A percentile compares a stretch with the other conserved stretches of the same genome.
Conservation (phyloP, 148 eudicot genomes). For the Amaranthus palmeri region DNA sequence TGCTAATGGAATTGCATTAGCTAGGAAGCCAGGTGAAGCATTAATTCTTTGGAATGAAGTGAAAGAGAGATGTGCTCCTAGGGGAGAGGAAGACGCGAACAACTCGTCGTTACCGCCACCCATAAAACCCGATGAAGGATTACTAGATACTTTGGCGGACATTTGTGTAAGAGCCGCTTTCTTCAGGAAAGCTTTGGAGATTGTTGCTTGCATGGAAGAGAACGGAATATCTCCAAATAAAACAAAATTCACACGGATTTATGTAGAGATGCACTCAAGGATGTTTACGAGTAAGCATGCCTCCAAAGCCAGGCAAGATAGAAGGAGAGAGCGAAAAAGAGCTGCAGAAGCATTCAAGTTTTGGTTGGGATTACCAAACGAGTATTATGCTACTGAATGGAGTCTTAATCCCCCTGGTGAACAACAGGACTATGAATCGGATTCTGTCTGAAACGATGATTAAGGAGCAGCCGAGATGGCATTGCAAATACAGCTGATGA, state of each 20-base stretch:
- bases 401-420: slow-evolving; percentile 37
- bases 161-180: slow-evolving; percentile 93
- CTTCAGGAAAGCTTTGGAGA: slow-evolving; percentile 90
- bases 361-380: slow-evolving; percentile 92
- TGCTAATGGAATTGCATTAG: slow-evolving; percentile 81
- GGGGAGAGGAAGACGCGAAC: slow-evolving; percentile 27
- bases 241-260: slow-evolving; percentile 77
- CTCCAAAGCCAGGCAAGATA: slow-evolving; percentile 80
- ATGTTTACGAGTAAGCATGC: slow-evolving; percentile 99
- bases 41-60: slow-evolving; percentile 86
- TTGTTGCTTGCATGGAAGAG: slow-evolving; percentile 96
- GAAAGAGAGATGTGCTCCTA: slow-evolving; percentile 63
- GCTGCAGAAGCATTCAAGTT: slow-evolving; percentile 98
- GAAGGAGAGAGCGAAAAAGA: slow-evolving; percentile 75
- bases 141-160: slow-evolving; percentile 82
- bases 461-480: not conserved
- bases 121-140: slow-evolving; percentile 70
- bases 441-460: slow-evolving; percentile 11
- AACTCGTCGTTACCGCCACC: slow-evolving; percentile 36
- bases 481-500: slow-evolving; percentile 1
- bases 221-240: slow-evolving; percentile 82
- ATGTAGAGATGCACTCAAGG: slow-evolving; percentile 97
- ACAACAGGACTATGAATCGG: slow-evolving; percentile 36
- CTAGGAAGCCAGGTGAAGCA: slow-evolving; percentile 94
- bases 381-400: slow-evolving; percentile 87